phyloP scores from a whole-genome alignment of 768 basidiomycete genomes.

The Lactarius quietus region DNA sequence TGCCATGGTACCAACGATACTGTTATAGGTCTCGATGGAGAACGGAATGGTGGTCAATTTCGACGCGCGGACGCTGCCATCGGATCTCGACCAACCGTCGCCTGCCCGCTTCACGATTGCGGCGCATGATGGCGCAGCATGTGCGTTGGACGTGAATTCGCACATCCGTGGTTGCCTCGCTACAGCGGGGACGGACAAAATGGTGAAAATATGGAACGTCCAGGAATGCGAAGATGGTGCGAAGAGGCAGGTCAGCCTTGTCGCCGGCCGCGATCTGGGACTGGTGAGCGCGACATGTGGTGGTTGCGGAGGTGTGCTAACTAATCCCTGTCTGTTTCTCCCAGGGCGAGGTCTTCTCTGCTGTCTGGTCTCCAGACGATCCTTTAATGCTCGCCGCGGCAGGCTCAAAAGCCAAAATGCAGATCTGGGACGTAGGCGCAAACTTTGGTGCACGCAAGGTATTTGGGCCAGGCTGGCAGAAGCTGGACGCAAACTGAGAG shows the following conservation, averaged over 20 bases:
- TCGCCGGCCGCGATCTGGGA: constrained; percentile 84
- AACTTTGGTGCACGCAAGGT: constrained; percentile 80
- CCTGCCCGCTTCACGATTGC: constrained; percentile 83
- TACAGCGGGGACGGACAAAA: constrained; percentile 93
- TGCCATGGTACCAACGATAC: too few species aligned
- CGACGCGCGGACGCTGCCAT: constrained; percentile 80
- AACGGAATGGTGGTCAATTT: constrained; percentile 93
- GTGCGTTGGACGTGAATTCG: constrained; percentile 87
- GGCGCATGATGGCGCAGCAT: constrained; percentile 89
- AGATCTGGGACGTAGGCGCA: constrained; percentile 92
- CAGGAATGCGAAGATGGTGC: constrained; percentile 55
- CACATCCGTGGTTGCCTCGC: constrained; percentile 86
- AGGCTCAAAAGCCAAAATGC: constrained; percentile 89
- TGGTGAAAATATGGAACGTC: constrained; percentile 96
- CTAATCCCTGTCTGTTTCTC: not conserved
- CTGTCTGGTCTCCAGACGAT: constrained; percentile 90
- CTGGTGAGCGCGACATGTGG: constrained; percentile 52
- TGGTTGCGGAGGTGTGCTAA: constrained; percentile 4
- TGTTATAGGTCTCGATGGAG: constrained; percentile 79
- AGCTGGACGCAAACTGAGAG: constrained; percentile 64
- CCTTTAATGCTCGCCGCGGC: constrained; percentile 91
- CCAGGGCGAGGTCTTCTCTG: constrained; percentile 95
- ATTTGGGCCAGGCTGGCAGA: constrained; percentile 73
- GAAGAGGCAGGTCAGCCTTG: constrained; percentile 76
- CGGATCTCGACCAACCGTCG: constrained; percentile 58